Percentiles rank a stretch among this genome's conserved stretches.
Conservation (phyloP, 2,329 filamentous ascomycete species). For the Monosporascus sp. region DNA sequence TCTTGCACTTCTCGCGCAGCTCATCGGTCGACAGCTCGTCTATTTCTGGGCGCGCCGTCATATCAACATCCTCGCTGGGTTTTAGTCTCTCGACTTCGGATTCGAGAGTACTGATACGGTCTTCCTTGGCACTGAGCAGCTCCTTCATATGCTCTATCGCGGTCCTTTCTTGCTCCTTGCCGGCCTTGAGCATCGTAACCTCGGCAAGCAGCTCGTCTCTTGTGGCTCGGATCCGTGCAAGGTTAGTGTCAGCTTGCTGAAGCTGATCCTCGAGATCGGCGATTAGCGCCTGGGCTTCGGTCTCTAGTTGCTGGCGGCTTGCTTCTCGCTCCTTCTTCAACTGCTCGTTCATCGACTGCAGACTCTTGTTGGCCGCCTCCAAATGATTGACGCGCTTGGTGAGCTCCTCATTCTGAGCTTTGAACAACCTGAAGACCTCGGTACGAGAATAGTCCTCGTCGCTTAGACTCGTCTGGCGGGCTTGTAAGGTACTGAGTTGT, state of each 20-base stretch:
- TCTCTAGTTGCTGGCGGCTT: conserved; percentile 75
- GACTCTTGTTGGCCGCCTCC: conserved; percentile 78
- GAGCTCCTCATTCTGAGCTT: conserved; percentile 84
- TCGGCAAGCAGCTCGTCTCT: conserved; percentile 85
- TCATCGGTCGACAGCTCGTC: conserved; percentile 63
- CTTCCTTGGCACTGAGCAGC: conserved; percentile 70
- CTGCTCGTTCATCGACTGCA: conserved; percentile 81
- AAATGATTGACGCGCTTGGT: conserved; percentile 88
- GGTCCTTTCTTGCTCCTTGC: conserved; percentile 68
- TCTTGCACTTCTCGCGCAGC: conserved; percentile 65
- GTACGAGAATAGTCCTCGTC: conserved; percentile 94
- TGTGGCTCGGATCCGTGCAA: conserved; percentile 76
- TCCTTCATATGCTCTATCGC: conserved; percentile 73
- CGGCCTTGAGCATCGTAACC: conserved; percentile 69
- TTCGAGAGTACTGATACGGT: conserved; percentile 76
- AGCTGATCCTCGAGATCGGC: conserved; percentile 79
- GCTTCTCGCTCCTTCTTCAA: conserved; percentile 77
- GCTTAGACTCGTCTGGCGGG: conserved; percentile 63
- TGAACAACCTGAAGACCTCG: conserved; percentile 88
- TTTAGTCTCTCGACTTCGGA: conserved; percentile 71
- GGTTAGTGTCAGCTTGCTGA: conserved; percentile 73
- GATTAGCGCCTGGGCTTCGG: conserved; percentile 67
- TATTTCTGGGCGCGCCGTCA: conserved; percentile 41
- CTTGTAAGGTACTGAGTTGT: conserved; percentile 70
- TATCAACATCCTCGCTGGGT: conserved; percentile 40